Conservation (phyloP, 768 basidiomycete genomes). For the Leccinum variicolor region DNA sequence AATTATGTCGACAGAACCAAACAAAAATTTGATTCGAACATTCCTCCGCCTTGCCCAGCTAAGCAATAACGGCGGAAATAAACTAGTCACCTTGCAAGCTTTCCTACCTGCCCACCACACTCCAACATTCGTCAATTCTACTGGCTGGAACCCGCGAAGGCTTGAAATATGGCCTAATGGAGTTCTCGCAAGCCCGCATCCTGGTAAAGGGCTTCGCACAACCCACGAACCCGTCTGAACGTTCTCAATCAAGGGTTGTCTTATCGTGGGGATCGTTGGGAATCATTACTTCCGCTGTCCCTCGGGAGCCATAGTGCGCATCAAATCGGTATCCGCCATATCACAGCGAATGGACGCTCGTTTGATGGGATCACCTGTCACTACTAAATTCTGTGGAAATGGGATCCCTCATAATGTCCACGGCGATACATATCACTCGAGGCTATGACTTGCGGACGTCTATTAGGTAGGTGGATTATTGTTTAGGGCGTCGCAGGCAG, state of each 20-base stretch:
- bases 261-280: constrained; percentile 10
- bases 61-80: constrained; percentile 10
- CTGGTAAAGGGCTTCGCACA: constrained; percentile 8
- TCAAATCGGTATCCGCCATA: constrained; percentile 3
- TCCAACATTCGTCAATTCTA: constrained; percentile 2
- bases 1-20: constrained; percentile 24
- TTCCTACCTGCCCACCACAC: neutral
- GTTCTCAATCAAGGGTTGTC: constrained; percentile 8
- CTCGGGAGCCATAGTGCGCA: neutral
- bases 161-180: neutral
- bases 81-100: neutral
- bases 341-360: constrained; percentile 1
- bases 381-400: neutral
- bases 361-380: constrained; percentile 1
- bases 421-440: constrained; percentile 7
- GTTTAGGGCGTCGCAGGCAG: neutral
- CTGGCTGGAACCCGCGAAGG: neutral
- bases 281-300: neutral
- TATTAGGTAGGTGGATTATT: constrained; percentile 3
- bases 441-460: constrained; percentile 17
- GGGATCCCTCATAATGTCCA: neutral
- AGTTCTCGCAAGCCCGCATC: neutral
- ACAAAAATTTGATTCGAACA: constrained; percentile 7
- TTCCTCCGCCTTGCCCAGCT: neutral
- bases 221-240: neutral